Evolutionary conservation across 805 yeast genomes (phyloP), one percentile per base, ranked within the genome.

Genomic region (Scheffersomyces spartinae): DNA sequence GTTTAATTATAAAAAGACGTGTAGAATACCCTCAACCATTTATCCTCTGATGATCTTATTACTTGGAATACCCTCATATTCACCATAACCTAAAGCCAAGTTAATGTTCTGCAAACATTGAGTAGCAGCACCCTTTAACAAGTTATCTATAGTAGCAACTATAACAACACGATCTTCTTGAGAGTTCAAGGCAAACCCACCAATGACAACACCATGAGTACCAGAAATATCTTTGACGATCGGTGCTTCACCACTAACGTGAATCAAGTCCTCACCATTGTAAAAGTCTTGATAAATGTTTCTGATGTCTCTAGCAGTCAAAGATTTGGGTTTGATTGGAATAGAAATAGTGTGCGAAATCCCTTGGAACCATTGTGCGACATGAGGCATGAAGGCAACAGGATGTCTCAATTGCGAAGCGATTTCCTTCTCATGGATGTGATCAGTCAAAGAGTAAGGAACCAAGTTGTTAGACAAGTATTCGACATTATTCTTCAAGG

Each of bases 311-410:
- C 94, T 73, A 7, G 91, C 67, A 6, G 88, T 71, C 36, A 86
- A 57, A 27, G 71, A 64, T 34, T 68, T 61, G 28, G 49, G 52
- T 42, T 71, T 76, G 45, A 91, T 69, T 26, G 98, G 98, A 32
- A 91, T 80, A 21, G 84, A 75, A 28, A 91, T 77, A 12, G 99
- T 88, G 44, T 81, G 81, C 2, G 95, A 68, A 39, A 91, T 91
- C 41, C 99, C 99, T 59, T 93, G 97, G 74, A 91, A 91, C 98
- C 98, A 91, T 51, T 80, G 93, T 2, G 96, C 98, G 32, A 91
- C 99, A 46, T 91, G 99, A 12, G 99, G 98, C 36, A 81, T 73
- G 52, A 91, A 91, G 4, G 94, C 88, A 25, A 91, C 84, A 17
- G 72, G 69, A 21, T 60, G 55, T 3, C 93, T 94, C 33, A 91